Conservation (phyloP, 139 green algal genomes). For the Gonium pectorale region DNA sequence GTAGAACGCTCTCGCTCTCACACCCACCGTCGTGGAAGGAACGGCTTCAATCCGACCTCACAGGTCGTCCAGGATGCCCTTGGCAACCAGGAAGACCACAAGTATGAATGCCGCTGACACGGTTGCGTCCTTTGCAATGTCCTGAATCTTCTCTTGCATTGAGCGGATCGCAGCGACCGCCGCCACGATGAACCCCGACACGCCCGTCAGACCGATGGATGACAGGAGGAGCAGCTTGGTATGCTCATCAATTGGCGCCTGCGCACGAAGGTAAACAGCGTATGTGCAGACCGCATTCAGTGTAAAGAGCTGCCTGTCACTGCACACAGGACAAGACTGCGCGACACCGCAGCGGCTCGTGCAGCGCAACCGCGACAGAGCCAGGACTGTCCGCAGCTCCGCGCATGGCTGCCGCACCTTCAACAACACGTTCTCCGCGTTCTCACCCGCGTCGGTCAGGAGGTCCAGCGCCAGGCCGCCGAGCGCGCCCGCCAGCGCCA, state of each 20-base stretch:
- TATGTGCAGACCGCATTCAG: no score
- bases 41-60: no score
- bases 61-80: conserved; percentile 6
- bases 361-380: background rate
- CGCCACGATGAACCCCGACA: conserved; percentile 41
- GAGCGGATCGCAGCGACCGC: background rate
- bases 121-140: background rate
- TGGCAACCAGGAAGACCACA: background rate
- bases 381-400: no score
- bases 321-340: background rate
- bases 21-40: no score
- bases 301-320: no score
- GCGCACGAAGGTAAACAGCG: background rate
- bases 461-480: conserved; percentile 74
- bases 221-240: conserved; percentile 63
- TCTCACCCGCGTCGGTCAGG: conserved; percentile 64
- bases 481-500: conserved; percentile 60
- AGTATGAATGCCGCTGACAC: background rate
- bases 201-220: conserved; percentile 45
- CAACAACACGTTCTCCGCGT: conserved; percentile 14
- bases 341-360: background rate
- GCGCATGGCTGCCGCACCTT: conserved; percentile 32
- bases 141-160: background rate
- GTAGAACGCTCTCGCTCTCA: no score
- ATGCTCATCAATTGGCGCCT: conserved; percentile 62